Conservation (phyloP, 2,329 filamentous ascomycete species). For the Bretziella fagacearum region DNA sequence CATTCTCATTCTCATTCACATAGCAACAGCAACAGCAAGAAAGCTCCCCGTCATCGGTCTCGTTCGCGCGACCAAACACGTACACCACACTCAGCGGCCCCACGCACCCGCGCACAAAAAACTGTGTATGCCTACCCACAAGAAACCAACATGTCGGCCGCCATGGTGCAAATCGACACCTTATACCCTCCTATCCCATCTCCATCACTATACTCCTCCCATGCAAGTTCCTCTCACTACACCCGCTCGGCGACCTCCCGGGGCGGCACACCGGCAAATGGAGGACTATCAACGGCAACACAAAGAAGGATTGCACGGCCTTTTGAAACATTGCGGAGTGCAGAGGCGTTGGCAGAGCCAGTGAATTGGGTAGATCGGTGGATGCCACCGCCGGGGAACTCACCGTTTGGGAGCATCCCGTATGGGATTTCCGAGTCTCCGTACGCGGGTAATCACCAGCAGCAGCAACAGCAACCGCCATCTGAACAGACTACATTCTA, state of each 20-base stretch:
- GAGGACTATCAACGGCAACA: neutral
- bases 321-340: conserved; percentile 9
- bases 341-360: conserved; percentile 10
- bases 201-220: conserved; percentile 10
- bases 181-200: conserved; percentile 12
- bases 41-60: neutral
- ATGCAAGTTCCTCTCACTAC: conserved; percentile 4
- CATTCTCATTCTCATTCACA: neutral
- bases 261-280: neutral
- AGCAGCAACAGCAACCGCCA: neutral
- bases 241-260: neutral
- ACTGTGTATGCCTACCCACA: neutral
- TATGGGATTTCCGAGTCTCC: too few species aligned
- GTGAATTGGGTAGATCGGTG: conserved; percentile 13
- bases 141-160: neutral
- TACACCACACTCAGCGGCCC: neutral
- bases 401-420: neutral
- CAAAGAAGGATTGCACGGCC: conserved; percentile 1
- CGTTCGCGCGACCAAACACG: neutral
- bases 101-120: neutral
- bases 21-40: neutral
- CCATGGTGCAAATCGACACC: conserved; percentile 7
- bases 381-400: conserved; percentile 12
- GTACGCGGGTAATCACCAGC: too few species aligned
- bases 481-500: neutral